Conservation (phyloP, 2,329 filamentous ascomycete species). For the Aspergillus felis region DNA sequence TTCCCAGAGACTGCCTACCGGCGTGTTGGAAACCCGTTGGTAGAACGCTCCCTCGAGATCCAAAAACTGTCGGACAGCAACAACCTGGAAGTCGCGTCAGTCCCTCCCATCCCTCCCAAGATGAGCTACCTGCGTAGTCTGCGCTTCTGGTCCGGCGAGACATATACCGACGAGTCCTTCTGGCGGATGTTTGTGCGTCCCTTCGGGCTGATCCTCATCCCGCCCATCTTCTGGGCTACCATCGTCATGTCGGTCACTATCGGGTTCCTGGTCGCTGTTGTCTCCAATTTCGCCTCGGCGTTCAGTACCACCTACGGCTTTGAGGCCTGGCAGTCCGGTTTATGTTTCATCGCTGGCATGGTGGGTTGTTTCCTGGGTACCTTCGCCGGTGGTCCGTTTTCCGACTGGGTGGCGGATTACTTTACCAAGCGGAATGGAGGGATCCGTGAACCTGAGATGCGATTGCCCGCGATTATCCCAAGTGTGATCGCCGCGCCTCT, state of each 20-base stretch:
- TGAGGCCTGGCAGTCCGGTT: conserved; percentile 37
- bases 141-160: conserved; percentile 12
- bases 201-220: conserved; percentile 12
- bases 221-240: conserved; percentile 16
- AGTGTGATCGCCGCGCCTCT: background rate
- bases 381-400: conserved; percentile 46
- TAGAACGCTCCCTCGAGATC: background rate
- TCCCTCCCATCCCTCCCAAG: background rate
- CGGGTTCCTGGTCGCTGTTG: conserved; percentile 28
- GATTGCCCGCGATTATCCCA: conserved; percentile 17
- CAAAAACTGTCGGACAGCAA: no score
- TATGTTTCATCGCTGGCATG: conserved; percentile 44
- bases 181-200: conserved; percentile 14
- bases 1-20: conserved; percentile 2
- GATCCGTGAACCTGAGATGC: conserved; percentile 33
- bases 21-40: background rate
- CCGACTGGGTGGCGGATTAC: conserved; percentile 30
- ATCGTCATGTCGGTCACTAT: conserved; percentile 18
- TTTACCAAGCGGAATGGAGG: conserved; percentile 27
- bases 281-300: conserved; percentile 13
- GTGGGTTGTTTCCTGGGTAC: conserved; percentile 34
- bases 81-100: background rate
- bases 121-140: background rate
- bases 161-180: conserved; percentile 29
- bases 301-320: conserved; percentile 24